Conservation (phyloP, 306 rosid species). For the Castanea sativa region DNA sequence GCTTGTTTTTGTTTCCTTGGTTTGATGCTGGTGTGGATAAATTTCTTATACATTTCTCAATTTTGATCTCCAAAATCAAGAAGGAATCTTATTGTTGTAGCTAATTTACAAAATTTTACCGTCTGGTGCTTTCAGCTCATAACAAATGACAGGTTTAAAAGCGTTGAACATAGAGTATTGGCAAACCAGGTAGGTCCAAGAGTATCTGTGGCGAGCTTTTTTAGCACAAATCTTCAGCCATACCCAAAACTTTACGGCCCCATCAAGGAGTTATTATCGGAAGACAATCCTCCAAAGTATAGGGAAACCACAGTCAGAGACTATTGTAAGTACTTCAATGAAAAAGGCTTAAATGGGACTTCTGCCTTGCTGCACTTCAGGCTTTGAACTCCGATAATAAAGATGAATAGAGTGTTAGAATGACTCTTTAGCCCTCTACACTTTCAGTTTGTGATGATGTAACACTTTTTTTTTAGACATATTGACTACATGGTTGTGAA, state of each 20-base stretch:
- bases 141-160: slow-evolving; percentile 35
- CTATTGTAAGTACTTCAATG: background rate
- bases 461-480: background rate
- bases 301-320: slow-evolving; percentile 18
- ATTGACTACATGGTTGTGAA: background rate
- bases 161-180: slow-evolving; percentile 29
- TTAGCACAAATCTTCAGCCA: background rate
- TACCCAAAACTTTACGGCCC: slow-evolving; percentile 7
- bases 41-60: background rate
- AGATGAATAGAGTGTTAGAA: background rate
- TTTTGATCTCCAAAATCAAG: background rate
- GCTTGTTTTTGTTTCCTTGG: background rate
- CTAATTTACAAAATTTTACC: background rate
- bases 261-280: slow-evolving; percentile 25
- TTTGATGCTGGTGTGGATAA: background rate
- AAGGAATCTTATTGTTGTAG: background rate
- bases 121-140: slow-evolving; percentile 1
- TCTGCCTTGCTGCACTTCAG: background rate
- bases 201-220: slow-evolving; percentile 23
- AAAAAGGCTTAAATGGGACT: slow-evolving; percentile 4
- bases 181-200: slow-evolving; percentile 21
- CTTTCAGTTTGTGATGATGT: background rate
- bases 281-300: slow-evolving; percentile 22
- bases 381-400: background rate
- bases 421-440: background rate